Conservation (phyloP, 139 green algal species). For the Gonium pectorale region DNA sequence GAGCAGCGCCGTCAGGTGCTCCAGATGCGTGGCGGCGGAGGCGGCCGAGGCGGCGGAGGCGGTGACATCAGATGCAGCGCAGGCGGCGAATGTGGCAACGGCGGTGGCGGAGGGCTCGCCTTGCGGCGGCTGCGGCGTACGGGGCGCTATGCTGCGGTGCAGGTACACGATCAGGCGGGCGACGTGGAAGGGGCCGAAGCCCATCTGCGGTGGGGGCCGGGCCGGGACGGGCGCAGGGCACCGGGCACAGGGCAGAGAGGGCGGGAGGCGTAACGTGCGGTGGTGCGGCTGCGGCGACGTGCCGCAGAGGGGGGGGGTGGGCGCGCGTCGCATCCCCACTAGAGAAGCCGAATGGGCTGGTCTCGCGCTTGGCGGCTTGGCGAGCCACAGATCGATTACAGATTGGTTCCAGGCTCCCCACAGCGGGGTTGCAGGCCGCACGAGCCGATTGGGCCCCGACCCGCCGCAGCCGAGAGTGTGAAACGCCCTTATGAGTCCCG, state of each 20-base stretch:
- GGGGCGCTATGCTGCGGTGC: conserved; percentile 24
- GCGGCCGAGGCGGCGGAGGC: conserved; percentile 32
- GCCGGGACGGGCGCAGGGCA: not conserved
- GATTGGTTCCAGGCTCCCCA: too few species aligned
- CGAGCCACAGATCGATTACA: not conserved
- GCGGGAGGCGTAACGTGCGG: not conserved
- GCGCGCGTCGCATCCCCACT: not conserved
- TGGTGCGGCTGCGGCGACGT: too few species aligned
- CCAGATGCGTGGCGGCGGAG: conserved; percentile 18
- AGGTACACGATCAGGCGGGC: conserved; percentile 25
- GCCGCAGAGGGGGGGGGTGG: not conserved
- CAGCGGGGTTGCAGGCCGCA: too few species aligned
- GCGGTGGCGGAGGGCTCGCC: not conserved
- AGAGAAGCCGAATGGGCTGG: not conserved
- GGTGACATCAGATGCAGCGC: not conserved
- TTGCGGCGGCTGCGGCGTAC: too few species aligned
- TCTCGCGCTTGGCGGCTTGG: not conserved
- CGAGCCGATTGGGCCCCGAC: too few species aligned
- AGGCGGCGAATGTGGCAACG: not conserved
- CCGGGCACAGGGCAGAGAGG: not conserved
- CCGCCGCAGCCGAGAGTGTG: too few species aligned
- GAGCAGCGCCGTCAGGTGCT: conserved; percentile 67
- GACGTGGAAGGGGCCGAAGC: conserved; percentile 20
- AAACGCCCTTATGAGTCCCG: too few species aligned
- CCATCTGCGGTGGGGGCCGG: not conserved